Evolutionary conservation across 2,329 filamentous ascomycete genomes (phyloP).

Genomic region (Metarhizium guizhouense): DNA sequence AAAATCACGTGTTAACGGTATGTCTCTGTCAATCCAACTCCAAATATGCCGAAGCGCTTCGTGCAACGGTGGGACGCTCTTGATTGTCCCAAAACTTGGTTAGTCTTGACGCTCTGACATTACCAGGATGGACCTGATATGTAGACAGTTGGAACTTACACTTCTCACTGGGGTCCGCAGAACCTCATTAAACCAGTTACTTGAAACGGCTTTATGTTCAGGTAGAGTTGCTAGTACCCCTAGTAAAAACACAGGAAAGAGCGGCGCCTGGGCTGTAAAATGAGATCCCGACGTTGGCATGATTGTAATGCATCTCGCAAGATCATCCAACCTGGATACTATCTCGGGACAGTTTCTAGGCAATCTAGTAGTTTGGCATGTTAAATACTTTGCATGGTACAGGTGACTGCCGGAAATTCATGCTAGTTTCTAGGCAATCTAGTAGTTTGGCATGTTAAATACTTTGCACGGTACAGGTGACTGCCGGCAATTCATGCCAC

Average conservation of each 20-base stretch:
- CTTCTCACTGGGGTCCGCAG: conserved; percentile 28
- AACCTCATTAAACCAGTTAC: conserved; percentile 27
- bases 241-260: conserved; percentile 31
- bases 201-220: conserved; percentile 20
- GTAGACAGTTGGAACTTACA: conserved; percentile 19
- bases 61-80: conserved; percentile 32
- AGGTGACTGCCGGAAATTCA: too few relatives aligned
- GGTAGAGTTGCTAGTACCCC: conserved; percentile 24
- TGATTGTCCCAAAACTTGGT: background rate
- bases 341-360: conserved; percentile 28
- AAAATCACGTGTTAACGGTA: conserved; percentile 9
- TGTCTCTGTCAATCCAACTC: conserved; percentile 23
- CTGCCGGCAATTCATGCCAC: too few relatives aligned
- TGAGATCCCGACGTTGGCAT: conserved; percentile 31
- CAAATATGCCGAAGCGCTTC: conserved; percentile 23
- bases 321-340: conserved; percentile 19
- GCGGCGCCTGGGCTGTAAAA: conserved; percentile 32
- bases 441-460: background rate
- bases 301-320: conserved; percentile 27
- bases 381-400: too few relatives aligned
- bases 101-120: background rate
- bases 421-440: too few relatives aligned
- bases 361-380: too few relatives aligned
- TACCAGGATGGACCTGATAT: conserved; percentile 11
- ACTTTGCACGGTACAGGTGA: too few relatives aligned